phyloP scores from a whole-genome alignment of 2,329 filamentous ascomycete species.

The Fusarium pseudograminearum region DNA sequence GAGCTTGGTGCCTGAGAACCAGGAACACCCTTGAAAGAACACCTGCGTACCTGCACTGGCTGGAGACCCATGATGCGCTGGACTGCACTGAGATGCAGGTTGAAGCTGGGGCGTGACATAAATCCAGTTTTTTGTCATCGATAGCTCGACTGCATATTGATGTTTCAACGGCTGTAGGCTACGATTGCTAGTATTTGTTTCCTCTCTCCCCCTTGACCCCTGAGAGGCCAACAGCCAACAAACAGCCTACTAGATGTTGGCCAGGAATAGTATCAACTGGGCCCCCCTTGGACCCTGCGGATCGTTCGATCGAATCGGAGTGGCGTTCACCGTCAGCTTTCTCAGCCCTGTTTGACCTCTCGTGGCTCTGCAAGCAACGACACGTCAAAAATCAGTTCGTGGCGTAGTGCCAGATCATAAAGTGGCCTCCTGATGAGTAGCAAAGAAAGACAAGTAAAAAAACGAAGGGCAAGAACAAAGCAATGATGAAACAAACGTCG shows the following conservation, averaged over 20 bases:
- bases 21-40: conserved; percentile 28
- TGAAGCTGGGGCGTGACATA: conserved; percentile 1
- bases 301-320: conserved; percentile 26
- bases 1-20: conserved; percentile 22
- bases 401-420: conserved; percentile 14
- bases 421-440: neutral
- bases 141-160: neutral
- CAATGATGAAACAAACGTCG: conserved; percentile 1
- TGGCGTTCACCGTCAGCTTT: conserved; percentile 13
- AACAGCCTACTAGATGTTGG: neutral
- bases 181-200: conserved; percentile 4
- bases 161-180: conserved; percentile 9
- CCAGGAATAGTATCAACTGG: conserved; percentile 9
- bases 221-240: neutral
- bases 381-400: conserved; percentile 32
- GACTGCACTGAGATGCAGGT: conserved; percentile 21
- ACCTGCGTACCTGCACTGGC: conserved; percentile 35
- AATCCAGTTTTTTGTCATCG: neutral
- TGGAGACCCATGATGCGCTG: conserved; percentile 28
- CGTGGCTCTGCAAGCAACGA: conserved; percentile 12
- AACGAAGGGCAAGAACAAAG: neutral
- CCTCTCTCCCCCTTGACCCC: neutral
- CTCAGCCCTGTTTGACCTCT: conserved; percentile 32
- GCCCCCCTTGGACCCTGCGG: conserved; percentile 24
- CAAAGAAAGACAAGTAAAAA: neutral